Percentiles rank a stretch among this genome's conserved stretches.
phyloP scores from a whole-genome alignment of 257 asterid species.

The Leptodermis oblonga region DNA sequence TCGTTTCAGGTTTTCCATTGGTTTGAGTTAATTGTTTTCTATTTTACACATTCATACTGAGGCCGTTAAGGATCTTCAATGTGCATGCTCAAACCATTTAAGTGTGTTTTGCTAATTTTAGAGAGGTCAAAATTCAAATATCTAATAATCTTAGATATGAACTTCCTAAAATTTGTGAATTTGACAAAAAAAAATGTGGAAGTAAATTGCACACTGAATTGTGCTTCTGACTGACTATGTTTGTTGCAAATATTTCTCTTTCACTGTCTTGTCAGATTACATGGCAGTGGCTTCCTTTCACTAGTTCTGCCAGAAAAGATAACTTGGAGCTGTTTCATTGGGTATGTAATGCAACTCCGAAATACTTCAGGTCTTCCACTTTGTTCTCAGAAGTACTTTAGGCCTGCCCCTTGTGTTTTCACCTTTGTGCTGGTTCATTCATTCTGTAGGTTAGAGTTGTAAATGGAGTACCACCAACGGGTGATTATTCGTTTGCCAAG shows the following conservation, averaged over 20 bases:
- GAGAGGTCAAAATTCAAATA: no score
- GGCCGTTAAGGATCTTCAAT: no score
- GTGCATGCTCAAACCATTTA: no score
- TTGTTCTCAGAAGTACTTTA: background rate
- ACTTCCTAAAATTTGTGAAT: no score
- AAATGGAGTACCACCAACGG: constrained; percentile 84
- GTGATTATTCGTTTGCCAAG: constrained; percentile 95
- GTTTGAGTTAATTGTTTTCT: no score
- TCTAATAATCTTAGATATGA: no score
- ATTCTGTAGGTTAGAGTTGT: constrained; percentile 84
- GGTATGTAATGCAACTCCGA: constrained; percentile 40
- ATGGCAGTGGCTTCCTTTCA: constrained; percentile 99
- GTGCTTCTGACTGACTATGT: background rate
- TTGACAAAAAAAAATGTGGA: no score
- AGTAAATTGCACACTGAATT: background rate
- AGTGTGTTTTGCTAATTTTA: no score
- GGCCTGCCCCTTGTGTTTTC: background rate
- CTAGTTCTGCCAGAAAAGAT: constrained; percentile 88
- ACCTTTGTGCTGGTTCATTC: background rate
- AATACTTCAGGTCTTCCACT: background rate
- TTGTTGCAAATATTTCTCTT: constrained; percentile 18
- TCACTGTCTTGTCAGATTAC: constrained; percentile 60
- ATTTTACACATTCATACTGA: no score
- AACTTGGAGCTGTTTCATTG: constrained; percentile 85
- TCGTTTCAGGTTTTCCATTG: no score